Conservation (phyloP, 805 yeast genomes). For the Torulaspora indica region DNA sequence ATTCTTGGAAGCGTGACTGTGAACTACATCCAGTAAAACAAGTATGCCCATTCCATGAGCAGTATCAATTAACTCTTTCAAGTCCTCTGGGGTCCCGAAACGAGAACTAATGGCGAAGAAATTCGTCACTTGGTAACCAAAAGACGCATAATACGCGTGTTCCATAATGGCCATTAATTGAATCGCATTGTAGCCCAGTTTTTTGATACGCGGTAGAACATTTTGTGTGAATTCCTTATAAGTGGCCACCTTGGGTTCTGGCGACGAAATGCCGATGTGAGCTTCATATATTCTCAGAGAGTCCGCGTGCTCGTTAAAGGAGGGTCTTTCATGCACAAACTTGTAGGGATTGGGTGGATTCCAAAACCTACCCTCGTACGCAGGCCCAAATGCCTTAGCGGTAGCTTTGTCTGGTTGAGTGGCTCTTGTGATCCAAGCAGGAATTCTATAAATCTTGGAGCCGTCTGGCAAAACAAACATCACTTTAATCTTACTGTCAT, state of each 20-base stretch:
- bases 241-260: conserved; percentile 79
- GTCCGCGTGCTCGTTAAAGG: conserved; percentile 38
- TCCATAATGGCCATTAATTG: conserved; percentile 99
- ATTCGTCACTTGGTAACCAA: conserved; percentile 94
- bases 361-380: conserved; percentile 91
- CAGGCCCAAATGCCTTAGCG: conserved; percentile 37
- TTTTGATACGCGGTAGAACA: conserved; percentile 76
- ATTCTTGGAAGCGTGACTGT: conserved; percentile 92
- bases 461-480: conserved; percentile 63
- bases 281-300: conserved; percentile 85
- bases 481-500: conserved; percentile 74
- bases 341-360: conserved; percentile 60
- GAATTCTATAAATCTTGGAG: conserved; percentile 68
- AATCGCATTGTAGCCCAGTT: conserved; percentile 85
- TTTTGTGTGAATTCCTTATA: conserved; percentile 79
- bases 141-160: conserved; percentile 96
- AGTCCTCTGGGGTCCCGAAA: conserved; percentile 92
- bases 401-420: conserved; percentile 62
- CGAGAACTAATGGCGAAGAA: conserved; percentile 89
- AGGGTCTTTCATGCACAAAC: conserved; percentile 65
- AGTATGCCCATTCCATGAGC: conserved; percentile 86
- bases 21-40: conserved; percentile 88
- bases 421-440: conserved; percentile 86
- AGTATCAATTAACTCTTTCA: conserved; percentile 82
- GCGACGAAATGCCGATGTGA: conserved; percentile 90